Conservation (phyloP, 2,329 filamentous ascomycete genomes). For the Alternaria gaisen region DNA sequence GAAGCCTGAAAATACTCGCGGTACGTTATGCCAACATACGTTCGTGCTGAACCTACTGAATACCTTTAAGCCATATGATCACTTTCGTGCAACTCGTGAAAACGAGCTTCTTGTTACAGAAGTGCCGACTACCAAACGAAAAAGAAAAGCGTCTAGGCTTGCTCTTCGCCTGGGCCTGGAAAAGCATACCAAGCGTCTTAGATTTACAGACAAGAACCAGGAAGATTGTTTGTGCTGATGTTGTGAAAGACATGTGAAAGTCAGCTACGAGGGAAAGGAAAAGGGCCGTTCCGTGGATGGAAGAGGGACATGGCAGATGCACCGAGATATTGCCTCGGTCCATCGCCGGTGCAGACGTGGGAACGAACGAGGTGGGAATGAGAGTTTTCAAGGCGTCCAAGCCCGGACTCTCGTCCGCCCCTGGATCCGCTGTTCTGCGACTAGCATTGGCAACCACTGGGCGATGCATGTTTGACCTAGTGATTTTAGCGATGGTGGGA, state of each 20-base stretch:
- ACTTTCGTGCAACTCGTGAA: background rate
- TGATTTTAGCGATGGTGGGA: conserved; percentile 13
- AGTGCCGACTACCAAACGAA: background rate
- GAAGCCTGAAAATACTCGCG: background rate
- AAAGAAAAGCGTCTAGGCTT: background rate
- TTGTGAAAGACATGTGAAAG: background rate
- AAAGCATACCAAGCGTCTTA: background rate
- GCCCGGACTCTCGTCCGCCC: conserved; percentile 1
- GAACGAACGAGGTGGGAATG: background rate
- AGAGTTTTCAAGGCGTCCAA: background rate
- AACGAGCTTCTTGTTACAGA: background rate
- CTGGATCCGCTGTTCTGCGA: background rate
- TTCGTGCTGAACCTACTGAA: background rate
- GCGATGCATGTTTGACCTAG: background rate
- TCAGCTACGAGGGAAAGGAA: background rate
- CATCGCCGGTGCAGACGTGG: background rate
- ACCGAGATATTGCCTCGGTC: conserved; percentile 2
- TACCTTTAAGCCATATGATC: background rate
- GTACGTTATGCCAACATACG: background rate
- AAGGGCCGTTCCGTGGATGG: background rate
- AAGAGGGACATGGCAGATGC: background rate
- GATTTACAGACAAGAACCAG: background rate
- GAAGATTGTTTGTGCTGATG: background rate
- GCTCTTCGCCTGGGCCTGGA: background rate
- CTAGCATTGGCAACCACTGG: conserved; percentile 1